Evolutionary conservation across 768 basidiomycete genomes (phyloP), one percentile per base, ranked within the genome.

Genomic region (Tremella fuciformis): DNA sequence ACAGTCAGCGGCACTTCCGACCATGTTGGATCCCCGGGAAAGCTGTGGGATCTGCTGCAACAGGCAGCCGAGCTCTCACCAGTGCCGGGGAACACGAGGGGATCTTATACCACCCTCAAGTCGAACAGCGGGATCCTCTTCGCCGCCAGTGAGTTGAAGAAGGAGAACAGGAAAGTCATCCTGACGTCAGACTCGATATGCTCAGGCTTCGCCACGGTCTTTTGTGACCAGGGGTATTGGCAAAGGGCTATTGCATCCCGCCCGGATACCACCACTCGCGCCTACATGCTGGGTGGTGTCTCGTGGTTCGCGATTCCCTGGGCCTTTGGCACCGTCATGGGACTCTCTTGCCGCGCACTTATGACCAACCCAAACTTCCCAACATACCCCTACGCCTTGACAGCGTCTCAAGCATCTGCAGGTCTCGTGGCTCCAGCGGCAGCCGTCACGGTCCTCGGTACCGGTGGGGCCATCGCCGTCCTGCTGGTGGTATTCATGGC

Each of bases 101-200:
- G 84, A 4, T 82, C 81, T 52, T 84, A 84, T 62, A 57, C 84
- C 34, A 84, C 84, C 0, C 81, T 85, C 80, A 82, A 82, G 62
- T 83, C 82, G 15, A 78, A 80, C 57, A 40, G 84, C 49, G 89
- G 88, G 2, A 75, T 91, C 22, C 86, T 89, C 55, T 91, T 91
- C 60, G 86, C 91, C 18, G 29, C 29, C 29, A 34, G 29, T 34
- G 29, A 34, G 29, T 11, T 11, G 29, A 34, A 6, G 29, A 34
- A n/a, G n/a, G n/a, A n/a, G n/a, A n/a, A n/a, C n/a, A n/a, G n/a
- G n/a, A n/a, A n/a, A n/a, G n/a, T n/a, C 13, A 69, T 74, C 21
- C 65, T 75, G 44, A 77, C 80, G 57, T 80, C 78, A 6, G 67
- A 81, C 22, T 61, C 63, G 1, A 57, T 62, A 8, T 55, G 59